Evolutionary conservation across 129 eudicot genomes (phyloP).

Genomic region (Dittrichia graveolens): DNA sequence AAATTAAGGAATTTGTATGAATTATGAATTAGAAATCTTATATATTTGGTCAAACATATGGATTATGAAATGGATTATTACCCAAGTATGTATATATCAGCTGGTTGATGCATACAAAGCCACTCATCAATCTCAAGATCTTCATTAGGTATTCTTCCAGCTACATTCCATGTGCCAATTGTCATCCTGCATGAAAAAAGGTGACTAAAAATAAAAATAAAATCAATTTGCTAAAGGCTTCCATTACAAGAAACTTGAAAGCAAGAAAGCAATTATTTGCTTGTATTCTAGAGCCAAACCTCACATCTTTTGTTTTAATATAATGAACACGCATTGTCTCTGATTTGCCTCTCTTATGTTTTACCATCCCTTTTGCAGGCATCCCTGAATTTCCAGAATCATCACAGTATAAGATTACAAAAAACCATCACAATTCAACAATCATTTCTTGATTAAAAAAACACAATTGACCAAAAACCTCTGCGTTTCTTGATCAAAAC

Average conservation of each 20-base stretch:
- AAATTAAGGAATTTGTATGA: conserved; percentile 5
- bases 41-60: conserved; percentile 11
- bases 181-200: conserved; percentile 59
- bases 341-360: conserved; percentile 86
- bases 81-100: conserved; percentile 93
- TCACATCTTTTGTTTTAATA: conserved; percentile 84
- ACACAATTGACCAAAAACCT: too few relatives aligned
- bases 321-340: conserved; percentile 84
- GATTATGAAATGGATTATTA: conserved; percentile 30
- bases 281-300: conserved; percentile 60
- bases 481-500: too few relatives aligned
- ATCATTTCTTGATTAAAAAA: too few relatives aligned
- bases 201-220: background rate
- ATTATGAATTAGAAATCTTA: background rate
- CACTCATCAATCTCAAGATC: conserved; percentile 89
- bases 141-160: conserved; percentile 76
- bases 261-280: conserved; percentile 5
- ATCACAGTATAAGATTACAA: conserved; percentile 12
- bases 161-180: conserved; percentile 97
- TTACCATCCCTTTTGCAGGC: conserved; percentile 36
- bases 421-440: background rate
- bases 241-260: background rate
- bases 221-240: background rate
- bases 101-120: conserved; percentile 84
- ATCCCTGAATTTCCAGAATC: conserved; percentile 43